These are phyloP conservation scores for Jasminum sambac DNA, from an alignment of 257 asterid genomes.

Conservation along the genomic window DNA sequence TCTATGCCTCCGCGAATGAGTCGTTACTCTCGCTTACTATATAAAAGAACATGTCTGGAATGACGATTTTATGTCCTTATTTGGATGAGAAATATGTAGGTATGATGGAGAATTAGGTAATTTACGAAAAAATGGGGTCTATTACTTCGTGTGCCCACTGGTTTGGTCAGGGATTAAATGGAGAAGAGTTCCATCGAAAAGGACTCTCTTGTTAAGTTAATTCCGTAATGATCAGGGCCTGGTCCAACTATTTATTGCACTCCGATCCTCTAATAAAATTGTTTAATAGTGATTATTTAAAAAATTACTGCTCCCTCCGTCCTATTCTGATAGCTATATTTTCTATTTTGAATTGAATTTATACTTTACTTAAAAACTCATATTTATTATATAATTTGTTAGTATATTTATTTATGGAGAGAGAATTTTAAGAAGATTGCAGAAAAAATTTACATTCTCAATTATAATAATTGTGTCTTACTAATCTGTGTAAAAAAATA, in stretches of 20 bases:
- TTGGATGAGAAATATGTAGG: conserved; percentile 6
- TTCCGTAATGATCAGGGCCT: no score
- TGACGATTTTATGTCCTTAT: conserved; percentile 26
- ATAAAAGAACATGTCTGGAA: conserved; percentile 17
- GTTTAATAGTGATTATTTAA: no score
- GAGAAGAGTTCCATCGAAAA: neutral
- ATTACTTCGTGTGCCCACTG: neutral
- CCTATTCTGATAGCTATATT: no score
- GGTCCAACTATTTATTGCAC: neutral
- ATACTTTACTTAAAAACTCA: no score
- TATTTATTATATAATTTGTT: no score
- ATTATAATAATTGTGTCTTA: no score
- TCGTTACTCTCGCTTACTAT: conserved; percentile 4
- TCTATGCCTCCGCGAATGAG: conserved; percentile 52
- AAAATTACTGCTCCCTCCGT: no score
- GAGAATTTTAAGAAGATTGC: no score
- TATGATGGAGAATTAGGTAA: conserved; percentile 17
- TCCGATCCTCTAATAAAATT: neutral
- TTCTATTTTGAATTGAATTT: no score
- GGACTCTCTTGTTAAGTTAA: neutral
- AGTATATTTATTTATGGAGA: no score
- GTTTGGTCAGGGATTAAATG: neutral
- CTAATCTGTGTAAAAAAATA: no score
- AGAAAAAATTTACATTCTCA: no score
- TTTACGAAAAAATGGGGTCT: neutral